Evolutionary conservation across 441 rosid species (phyloP).

Genomic region (Mallotus repandus): DNA sequence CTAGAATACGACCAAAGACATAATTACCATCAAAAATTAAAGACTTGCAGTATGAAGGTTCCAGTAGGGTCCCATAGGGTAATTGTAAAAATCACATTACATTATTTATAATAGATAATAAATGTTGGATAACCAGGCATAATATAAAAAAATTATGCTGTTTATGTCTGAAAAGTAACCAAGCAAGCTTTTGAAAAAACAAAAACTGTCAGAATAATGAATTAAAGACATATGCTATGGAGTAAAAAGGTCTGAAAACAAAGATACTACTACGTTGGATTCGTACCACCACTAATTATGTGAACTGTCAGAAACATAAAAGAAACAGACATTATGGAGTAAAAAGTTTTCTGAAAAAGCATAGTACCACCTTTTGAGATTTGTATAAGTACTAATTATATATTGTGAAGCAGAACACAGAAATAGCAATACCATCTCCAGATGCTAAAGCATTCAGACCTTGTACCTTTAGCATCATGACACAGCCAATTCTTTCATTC

Average conservation of each 20-base stretch:
- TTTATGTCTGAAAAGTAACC: not conserved
- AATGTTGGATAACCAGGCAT: not conserved
- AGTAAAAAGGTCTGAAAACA: not conserved
- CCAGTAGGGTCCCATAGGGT: not conserved
- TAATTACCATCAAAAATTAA: not conserved
- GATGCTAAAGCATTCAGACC: not conserved
- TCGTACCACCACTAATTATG: not conserved
- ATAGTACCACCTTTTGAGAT: not conserved
- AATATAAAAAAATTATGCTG: not conserved
- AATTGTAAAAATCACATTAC: not conserved
- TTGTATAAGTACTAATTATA: not conserved
- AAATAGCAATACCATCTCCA: not conserved
- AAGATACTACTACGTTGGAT: not conserved
- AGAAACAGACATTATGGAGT: not conserved
- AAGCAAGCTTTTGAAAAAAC: not conserved
- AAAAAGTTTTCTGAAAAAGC: not conserved
- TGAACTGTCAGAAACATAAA: not conserved
- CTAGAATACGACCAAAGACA: not conserved
- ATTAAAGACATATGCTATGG: not conserved
- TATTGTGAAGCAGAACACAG: not conserved
- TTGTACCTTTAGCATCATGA: not conserved
- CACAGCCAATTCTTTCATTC: not conserved
- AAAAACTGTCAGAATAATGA: not conserved
- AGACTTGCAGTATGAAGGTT: not conserved
- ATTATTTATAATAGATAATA: not conserved